A percentile compares a stretch with the other conserved stretches of the same genome.
phyloP scores from a whole-genome alignment of 2,329 filamentous ascomycete genomes.

The Ambrosiella xylebori region DNA sequence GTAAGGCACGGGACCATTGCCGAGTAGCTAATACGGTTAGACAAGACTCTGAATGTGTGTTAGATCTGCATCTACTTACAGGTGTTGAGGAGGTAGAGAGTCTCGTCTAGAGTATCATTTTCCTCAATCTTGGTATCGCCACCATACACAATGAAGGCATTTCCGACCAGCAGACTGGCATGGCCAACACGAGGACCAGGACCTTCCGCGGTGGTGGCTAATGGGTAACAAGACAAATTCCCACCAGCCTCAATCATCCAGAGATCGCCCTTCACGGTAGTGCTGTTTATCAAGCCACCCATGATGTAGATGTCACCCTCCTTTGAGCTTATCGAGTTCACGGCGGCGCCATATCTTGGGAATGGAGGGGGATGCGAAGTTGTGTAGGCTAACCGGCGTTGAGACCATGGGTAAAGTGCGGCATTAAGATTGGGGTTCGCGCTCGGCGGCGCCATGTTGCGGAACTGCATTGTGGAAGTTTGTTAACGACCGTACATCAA shows the following conservation, averaged over 20 bases:
- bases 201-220: constrained; percentile 81
- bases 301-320: constrained; percentile 96
- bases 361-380: constrained; percentile 73
- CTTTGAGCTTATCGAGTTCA: constrained; percentile 83
- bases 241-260: constrained; percentile 94
- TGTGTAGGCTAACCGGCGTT: constrained; percentile 72
- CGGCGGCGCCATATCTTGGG: constrained; percentile 88
- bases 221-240: constrained; percentile 76
- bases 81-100: constrained; percentile 88
- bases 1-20: constrained; percentile 91
- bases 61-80: constrained; percentile 44
- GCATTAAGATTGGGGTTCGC: constrained; percentile 42
- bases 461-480: constrained; percentile 25
- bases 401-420: constrained; percentile 90
- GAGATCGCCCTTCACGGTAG: constrained; percentile 87
- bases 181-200: constrained; percentile 91
- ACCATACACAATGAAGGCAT: constrained; percentile 97
- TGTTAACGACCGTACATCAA: background rate
- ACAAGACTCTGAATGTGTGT: background rate
- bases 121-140: constrained; percentile 97
- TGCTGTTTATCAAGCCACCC: constrained; percentile 88
- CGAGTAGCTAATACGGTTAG: constrained; percentile 52
- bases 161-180: constrained; percentile 82
- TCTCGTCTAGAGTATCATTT: constrained; percentile 79
- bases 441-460: constrained; percentile 29